Evolutionary conservation across 2,329 filamentous ascomycete species (phyloP).

Genomic region (Kalaharituber pfeilii): DNA sequence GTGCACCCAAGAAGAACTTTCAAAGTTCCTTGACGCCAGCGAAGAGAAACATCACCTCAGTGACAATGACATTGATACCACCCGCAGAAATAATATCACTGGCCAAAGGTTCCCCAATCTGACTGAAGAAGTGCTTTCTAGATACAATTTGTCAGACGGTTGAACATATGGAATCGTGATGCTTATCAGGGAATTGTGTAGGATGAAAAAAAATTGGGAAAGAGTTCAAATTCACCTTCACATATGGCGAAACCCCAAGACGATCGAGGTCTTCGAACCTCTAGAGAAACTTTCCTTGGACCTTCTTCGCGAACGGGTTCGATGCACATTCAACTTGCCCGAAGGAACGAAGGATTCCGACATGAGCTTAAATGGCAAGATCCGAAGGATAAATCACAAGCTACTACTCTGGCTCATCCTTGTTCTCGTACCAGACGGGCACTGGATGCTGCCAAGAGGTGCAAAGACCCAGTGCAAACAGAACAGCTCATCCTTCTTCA

Average conservation of each 20-base stretch:
- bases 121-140: neutral
- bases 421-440: no score
- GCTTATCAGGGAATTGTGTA: no score
- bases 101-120: neutral
- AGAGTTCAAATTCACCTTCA: neutral
- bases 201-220: neutral
- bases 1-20: neutral
- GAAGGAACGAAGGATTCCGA: neutral
- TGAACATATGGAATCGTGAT: no score
- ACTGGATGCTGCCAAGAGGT: no score
- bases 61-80: neutral
- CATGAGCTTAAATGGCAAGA: neutral
- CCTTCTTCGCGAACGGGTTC: neutral
- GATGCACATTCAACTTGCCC: neutral
- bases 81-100: neutral
- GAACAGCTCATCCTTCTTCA: neutral
- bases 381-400: neutral
- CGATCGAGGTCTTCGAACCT: no score
- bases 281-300: neutral
- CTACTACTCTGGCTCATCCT: no score
- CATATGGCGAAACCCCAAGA: neutral
- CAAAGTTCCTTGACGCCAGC: neutral
- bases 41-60: neutral
- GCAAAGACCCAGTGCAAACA: no score
- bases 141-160: no score